Evolutionary conservation across 768 basidiomycete species (phyloP), one percentile per base, ranked within the genome.

Genomic region (Suillus bovinus): DNA sequence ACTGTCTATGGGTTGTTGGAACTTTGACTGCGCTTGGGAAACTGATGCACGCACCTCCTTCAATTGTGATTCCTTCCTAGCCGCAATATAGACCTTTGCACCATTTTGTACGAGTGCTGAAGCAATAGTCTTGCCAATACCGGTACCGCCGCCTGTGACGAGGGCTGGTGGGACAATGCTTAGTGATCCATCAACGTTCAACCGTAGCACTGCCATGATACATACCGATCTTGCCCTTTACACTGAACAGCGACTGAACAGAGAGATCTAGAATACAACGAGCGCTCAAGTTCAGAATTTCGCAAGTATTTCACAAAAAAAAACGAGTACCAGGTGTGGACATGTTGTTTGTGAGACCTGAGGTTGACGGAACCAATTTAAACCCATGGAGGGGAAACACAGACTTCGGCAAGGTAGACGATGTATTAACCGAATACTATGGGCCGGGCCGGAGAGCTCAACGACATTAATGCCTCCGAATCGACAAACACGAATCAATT

Each of bases 61-160:
- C n/a, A n/a, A n/a, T n/a, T n/a, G n/a, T n/a, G n/a, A n/a, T n/a
- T n/a, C n/a, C n/a, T n/a, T n/a, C n/a, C n/a, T n/a, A n/a, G n/a
- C n/a, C n/a, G n/a, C n/a, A n/a, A n/a, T n/a, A n/a, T n/a, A n/a
- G n/a, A n/a, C n/a, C n/a, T n/a, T n/a, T n/a, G n/a, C n/a, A n/a
- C n/a, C n/a, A n/a, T n/a, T n/a, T n/a, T n/a, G n/a, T n/a, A n/a
- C n/a, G n/a, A n/a, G n/a, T n/a, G n/a, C n/a, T n/a, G n/a, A n/a
- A n/a, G n/a, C n/a, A n/a, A n/a, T n/a, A n/a, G n/a, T n/a, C n/a
- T n/a, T n/a, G n/a, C n/a, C n/a, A n/a, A n/a, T n/a, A n/a, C n/a
- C n/a, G n/a, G n/a, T n/a, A n/a, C n/a, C n/a, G n/a, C 93, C 93
- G 3, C 93, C 93, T 1, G 91, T 94, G n/a, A 93, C 84, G 52